phyloP scores from a whole-genome alignment of 441 rosid genomes.

The Theobroma grandiflorum region DNA sequence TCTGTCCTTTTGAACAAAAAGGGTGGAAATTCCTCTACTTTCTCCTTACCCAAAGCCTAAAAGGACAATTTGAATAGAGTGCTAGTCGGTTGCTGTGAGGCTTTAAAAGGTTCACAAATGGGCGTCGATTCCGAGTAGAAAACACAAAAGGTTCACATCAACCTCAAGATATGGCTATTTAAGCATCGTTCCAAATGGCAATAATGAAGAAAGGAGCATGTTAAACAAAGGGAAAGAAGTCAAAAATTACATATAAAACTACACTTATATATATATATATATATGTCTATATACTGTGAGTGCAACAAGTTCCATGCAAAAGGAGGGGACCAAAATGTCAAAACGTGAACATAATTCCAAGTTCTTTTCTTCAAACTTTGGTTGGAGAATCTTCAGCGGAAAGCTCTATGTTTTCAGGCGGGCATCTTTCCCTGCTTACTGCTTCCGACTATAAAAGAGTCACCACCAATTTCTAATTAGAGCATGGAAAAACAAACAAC shows the following conservation, averaged over 20 bases:
- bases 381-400: slow-evolving; percentile 34
- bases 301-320: slow-evolving; percentile 38
- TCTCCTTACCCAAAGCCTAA: slow-evolving; percentile 38
- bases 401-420: slow-evolving; percentile 30
- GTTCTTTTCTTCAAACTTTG: slow-evolving; percentile 29
- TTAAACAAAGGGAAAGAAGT: neutral
- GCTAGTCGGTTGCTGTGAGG: neutral
- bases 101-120: neutral
- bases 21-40: slow-evolving; percentile 22
- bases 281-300: slow-evolving; percentile 31
- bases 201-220: neutral
- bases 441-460: slow-evolving; percentile 49
- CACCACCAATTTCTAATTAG: neutral
- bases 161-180: neutral
- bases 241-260: slow-evolving; percentile 22
- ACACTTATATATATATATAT: neutral
- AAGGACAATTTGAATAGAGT: slow-evolving; percentile 19
- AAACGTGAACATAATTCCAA: slow-evolving; percentile 30
- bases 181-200: slow-evolving; percentile 22
- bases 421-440: slow-evolving; percentile 54
- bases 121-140: neutral
- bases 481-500: neutral
- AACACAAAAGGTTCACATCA: neutral
- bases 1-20: slow-evolving; percentile 24
- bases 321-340: slow-evolving; percentile 30